These are phyloP conservation scores for Diospyros lotus DNA, from an alignment of 148 eudicot genomes.

Conservation along the genomic window DNA sequence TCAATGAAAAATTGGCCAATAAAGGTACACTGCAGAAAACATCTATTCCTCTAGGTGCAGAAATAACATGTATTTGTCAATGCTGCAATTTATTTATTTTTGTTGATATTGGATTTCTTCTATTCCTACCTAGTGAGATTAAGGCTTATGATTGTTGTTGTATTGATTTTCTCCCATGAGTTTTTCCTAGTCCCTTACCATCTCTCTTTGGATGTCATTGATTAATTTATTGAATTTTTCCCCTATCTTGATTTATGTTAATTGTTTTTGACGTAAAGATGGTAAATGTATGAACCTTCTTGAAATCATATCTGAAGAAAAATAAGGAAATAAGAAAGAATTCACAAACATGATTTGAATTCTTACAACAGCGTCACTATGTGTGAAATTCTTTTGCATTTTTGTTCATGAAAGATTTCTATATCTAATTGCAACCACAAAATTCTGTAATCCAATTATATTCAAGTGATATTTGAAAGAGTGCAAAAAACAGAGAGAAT, in stretches of 20 bases:
- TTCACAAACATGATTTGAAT: too few relatives aligned
- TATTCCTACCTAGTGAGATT: too few relatives aligned
- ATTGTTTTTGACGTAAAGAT: background rate
- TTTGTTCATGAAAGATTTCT: background rate
- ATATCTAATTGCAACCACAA: background rate
- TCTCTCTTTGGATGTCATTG: background rate
- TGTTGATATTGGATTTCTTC: too few relatives aligned
- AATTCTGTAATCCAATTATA: background rate
- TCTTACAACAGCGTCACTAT: background rate
- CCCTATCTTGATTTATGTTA: background rate
- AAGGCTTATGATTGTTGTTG: background rate
- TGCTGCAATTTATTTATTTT: background rate
- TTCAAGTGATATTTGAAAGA: background rate
- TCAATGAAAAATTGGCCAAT: constrained; percentile 32
- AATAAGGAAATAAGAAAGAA: background rate
- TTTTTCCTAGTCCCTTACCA: background rate
- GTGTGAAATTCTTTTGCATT: background rate
- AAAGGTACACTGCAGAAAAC: constrained; percentile 32
- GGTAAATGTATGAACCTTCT: background rate
- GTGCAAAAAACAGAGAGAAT: too few relatives aligned
- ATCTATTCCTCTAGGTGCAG: too few relatives aligned
- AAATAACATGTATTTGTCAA: background rate
- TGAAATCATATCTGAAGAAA: background rate
- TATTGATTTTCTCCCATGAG: background rate
- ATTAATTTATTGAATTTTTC: background rate